Conservation (phyloP, 495 filamentous ascomycete species). For the Penicillium pancosmium region DNA sequence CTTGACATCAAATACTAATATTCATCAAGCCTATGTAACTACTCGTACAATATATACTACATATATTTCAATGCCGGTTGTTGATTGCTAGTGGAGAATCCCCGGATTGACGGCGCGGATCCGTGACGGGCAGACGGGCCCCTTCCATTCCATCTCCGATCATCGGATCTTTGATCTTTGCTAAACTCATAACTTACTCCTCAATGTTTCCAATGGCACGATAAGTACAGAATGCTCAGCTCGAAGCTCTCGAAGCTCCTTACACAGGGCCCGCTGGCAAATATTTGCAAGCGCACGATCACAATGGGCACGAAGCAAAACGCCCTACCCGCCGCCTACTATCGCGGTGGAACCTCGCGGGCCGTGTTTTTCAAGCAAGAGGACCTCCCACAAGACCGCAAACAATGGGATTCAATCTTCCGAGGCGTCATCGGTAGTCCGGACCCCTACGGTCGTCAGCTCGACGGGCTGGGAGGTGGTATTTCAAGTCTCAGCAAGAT, state of each 20-base stretch:
- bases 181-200: not conserved
- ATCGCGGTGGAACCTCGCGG: slow-evolving; percentile 73
- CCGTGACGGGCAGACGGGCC: not conserved
- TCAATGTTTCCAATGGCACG: no score
- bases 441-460: slow-evolving; percentile 68
- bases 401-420: slow-evolving; percentile 61
- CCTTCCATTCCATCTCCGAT: slow-evolving; percentile 1
- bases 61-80: no score
- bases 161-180: slow-evolving; percentile 4
- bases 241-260: not conserved
- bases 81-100: no score
- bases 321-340: slow-evolving; percentile 64
- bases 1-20: no score
- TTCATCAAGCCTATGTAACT: no score
- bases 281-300: not conserved
- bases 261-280: not conserved
- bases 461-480: slow-evolving; percentile 73
- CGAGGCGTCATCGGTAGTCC: slow-evolving; percentile 66
- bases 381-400: slow-evolving; percentile 50
- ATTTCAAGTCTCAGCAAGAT: slow-evolving; percentile 72
- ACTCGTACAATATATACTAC: no score
- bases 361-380: slow-evolving; percentile 62
- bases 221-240: not conserved
- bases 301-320: slow-evolving; percentile 26
- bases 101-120: not conserved